These are phyloP conservation scores for Lactarius hengduanensis DNA, from an alignment of 768 basidiomycete species.

Conservation along the genomic window DNA sequence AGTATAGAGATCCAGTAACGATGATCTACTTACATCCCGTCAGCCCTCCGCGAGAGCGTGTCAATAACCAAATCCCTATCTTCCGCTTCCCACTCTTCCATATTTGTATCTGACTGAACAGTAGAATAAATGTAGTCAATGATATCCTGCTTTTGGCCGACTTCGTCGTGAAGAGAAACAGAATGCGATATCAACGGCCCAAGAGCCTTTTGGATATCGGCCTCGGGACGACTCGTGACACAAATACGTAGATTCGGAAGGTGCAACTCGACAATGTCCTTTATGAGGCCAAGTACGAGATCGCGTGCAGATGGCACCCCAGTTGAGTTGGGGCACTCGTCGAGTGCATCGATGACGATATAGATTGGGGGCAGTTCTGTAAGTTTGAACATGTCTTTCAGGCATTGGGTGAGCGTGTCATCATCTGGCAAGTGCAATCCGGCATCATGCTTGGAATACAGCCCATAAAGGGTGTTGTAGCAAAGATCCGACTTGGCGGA, in stretches of 20 bases:
- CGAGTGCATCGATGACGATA: no score
- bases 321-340: no score
- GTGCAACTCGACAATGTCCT: background rate
- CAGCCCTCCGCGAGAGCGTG: background rate
- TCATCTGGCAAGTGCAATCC: background rate
- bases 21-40: conserved; percentile 9
- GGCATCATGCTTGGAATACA: background rate
- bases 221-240: conserved; percentile 6
- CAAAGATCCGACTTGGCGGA: background rate
- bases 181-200: background rate
- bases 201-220: background rate
- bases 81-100: conserved; percentile 2
- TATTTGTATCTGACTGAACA: background rate
- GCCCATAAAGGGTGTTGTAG: background rate
- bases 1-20: background rate
- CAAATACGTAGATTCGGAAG: conserved; percentile 11
- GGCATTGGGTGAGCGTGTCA: no score
- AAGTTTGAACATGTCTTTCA: no score
- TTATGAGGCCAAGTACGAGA: background rate
- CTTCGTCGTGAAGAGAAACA: conserved; percentile 9
- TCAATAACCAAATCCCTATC: conserved; percentile 1
- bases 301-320: background rate
- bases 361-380: no score
- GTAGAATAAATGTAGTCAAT: background rate
- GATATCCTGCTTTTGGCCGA: background rate